These are phyloP conservation scores for Blakeslea trispora DNA, from an alignment of 371 early-diverging fungal species.

Conservation along the genomic window DNA sequence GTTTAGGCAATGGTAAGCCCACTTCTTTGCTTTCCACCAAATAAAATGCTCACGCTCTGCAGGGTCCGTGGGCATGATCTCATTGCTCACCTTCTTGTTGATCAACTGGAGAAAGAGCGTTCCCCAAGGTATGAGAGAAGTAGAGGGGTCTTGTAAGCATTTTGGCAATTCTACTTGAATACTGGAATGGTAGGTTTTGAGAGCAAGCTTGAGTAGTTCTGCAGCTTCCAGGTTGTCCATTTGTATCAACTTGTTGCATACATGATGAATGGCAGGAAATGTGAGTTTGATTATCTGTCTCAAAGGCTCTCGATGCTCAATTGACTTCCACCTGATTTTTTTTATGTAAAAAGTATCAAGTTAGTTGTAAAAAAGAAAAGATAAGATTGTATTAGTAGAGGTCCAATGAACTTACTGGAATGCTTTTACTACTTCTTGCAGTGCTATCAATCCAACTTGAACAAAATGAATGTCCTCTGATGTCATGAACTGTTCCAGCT, in stretches of 20 bases:
- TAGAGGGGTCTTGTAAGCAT: slow-evolving; percentile 60
- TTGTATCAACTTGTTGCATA: slow-evolving; percentile 61
- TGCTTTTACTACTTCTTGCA: slow-evolving; percentile 79
- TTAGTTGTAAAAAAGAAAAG: not conserved
- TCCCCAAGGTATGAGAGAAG: slow-evolving; percentile 82
- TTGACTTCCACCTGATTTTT: slow-evolving; percentile 62
- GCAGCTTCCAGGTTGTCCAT: slow-evolving; percentile 74
- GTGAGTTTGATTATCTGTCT: slow-evolving; percentile 67
- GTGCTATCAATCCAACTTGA: slow-evolving; percentile 73
- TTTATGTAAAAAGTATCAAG: no score
- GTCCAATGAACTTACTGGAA: slow-evolving; percentile 82
- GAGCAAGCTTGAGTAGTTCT: slow-evolving; percentile 74
- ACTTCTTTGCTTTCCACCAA: slow-evolving; percentile 93
- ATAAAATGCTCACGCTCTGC: slow-evolving; percentile 74
- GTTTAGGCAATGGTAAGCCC: slow-evolving; percentile 88
- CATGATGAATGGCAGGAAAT: slow-evolving; percentile 73
- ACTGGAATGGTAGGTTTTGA: slow-evolving; percentile 77
- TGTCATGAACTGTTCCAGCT: slow-evolving; percentile 62
- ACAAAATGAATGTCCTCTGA: slow-evolving; percentile 65
- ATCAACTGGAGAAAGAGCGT: slow-evolving; percentile 80
- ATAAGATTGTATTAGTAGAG: not conserved
- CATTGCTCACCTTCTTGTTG: slow-evolving; percentile 60
- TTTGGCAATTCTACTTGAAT: slow-evolving; percentile 73
- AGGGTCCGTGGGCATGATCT: slow-evolving; percentile 54
- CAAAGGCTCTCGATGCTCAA: slow-evolving; percentile 61